A percentile compares a stretch with the other conserved stretches of the same genome.
Evolutionary conservation across 2,329 filamentous ascomycete species (phyloP).

Genomic region (Aspergillus sp.): DNA sequence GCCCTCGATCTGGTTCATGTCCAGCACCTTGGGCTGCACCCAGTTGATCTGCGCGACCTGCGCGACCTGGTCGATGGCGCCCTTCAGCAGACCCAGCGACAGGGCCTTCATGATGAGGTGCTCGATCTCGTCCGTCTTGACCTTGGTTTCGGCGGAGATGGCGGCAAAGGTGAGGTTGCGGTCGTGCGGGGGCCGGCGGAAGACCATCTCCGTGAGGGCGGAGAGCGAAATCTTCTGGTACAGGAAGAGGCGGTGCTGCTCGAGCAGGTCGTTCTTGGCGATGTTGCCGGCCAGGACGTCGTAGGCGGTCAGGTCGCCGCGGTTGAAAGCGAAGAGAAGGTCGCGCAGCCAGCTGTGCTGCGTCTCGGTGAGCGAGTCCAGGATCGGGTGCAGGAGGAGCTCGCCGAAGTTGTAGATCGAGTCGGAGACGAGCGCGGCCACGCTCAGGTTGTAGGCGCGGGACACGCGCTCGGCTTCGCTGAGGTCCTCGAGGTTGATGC

Average conservation of each 20-base stretch:
- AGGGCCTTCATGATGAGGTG: constrained; percentile 99
- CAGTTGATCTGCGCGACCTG: constrained; percentile 94
- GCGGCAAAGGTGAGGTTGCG: constrained; percentile 88
- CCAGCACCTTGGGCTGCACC: constrained; percentile 97
- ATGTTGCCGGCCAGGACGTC: constrained; percentile 80
- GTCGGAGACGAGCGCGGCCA: constrained; percentile 88
- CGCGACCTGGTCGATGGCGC: constrained; percentile 94
- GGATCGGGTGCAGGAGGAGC: constrained; percentile 93
- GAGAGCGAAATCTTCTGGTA: constrained; percentile 98
- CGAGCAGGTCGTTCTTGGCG: constrained; percentile 73
- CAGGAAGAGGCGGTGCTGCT: constrained; percentile 77
- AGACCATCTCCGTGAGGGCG: constrained; percentile 91
- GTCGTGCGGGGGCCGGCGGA: constrained; percentile 92
- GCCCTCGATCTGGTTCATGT: constrained; percentile 89
- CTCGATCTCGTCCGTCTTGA: constrained; percentile 88
- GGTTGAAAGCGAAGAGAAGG: constrained; percentile 96
- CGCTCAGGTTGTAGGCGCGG: constrained; percentile 87
- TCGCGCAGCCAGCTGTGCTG: constrained; percentile 86
- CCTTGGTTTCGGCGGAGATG: constrained; percentile 89
- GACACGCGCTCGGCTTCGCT: constrained; percentile 71
- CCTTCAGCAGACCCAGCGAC: constrained; percentile 82
- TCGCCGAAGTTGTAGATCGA: constrained; percentile 99
- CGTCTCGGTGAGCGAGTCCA: constrained; percentile 75
- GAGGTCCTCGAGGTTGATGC: constrained; percentile 79
- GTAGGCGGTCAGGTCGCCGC: constrained; percentile 85